Base-by-base conservation (phyloP, 2,329 filamentous ascomycete species). In the Ilyonectria robusta region DNA sequence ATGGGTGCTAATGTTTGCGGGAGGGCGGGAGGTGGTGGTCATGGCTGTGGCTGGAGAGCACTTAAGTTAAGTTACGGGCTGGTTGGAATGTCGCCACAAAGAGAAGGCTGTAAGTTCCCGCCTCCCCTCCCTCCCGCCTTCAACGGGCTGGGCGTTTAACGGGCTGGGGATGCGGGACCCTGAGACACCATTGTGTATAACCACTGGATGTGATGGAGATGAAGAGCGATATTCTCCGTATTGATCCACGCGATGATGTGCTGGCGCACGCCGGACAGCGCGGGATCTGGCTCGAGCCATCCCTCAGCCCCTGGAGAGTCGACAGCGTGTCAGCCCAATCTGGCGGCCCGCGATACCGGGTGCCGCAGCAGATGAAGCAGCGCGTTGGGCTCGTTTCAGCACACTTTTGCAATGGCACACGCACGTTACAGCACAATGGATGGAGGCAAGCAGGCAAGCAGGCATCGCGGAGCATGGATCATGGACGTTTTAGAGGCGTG, bases 11-110 rank as follows among this genome's bases (percentile, higher is more conserved):
- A 56, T 48, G 42, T 48, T 48, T 48, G 19, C 33, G 56, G 44
- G 44, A 23, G 19, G 50, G 21, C 26, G 26, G 23, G 21, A 42
- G 23, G 33, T 35, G 23, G 33, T 35, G 26, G 31, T 33, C 19
- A 40, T 59, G 56, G 33, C 42, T 59, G 50, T 56, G 62, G 62
- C 62, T 65, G 48, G 62, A 63, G 53, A 51, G 21, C 21, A 21
- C 21, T 21, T 21, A 21, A 21, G 21, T 21, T 21, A 21, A 3
- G 21, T 21, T 21, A 21, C 21, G 21, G 21, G 21, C 21, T 21
- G 21, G 21, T 21, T 21, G 21, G 21, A 21, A 21, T 21, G 21
- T 21, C 21, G 21, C 21, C 21, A 21, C 21, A 21, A 21, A 21
- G 21, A 29, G 15, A 50, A 31, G 47, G 47, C 47, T 50, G 47